These are phyloP conservation scores for Boletus tomentosulus DNA, from an alignment of 768 basidiomycete genomes.

Conservation along the genomic window DNA sequence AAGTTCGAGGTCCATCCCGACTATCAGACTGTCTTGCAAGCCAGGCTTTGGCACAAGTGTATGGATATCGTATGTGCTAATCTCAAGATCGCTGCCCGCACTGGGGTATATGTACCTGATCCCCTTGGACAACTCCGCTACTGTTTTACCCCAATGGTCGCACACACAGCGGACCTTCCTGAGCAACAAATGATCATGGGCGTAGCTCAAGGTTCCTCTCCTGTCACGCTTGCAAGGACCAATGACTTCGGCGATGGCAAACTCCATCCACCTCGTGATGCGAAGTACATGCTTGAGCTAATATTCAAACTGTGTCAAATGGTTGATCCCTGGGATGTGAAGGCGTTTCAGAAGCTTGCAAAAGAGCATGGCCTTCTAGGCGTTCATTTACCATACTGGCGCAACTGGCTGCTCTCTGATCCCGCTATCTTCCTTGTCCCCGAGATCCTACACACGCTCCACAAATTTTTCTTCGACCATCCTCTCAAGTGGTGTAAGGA, in stretches of 20 bases:
- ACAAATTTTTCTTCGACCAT: constrained; percentile 15
- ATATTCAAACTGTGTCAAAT: neutral
- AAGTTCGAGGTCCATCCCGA: constrained; percentile 20
- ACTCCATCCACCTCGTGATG: neutral
- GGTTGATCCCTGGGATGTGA: neutral
- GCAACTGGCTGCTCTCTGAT: neutral
- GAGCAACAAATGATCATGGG: no score
- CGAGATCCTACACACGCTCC: constrained; percentile 3
- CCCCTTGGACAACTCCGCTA: constrained; percentile 6
- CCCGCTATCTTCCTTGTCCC: neutral
- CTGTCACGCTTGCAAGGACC: no score
- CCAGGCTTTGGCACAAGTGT: constrained; percentile 27
- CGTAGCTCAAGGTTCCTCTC: no score
- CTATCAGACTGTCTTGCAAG: constrained; percentile 22
- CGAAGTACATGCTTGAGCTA: neutral
- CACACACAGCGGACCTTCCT: no score
- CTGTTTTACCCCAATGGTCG: constrained; percentile 1
- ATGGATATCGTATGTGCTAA: constrained; percentile 27
- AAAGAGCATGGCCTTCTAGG: neutral
- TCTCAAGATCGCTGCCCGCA: constrained; percentile 25
- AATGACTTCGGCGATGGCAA: no score
- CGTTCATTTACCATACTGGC: neutral
- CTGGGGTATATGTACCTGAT: constrained; percentile 27
- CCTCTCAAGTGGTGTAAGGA: constrained; percentile 12
- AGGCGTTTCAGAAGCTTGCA: neutral